Conservation (phyloP, 148 eudicot genomes). For the Chenopodium quinoa region DNA sequence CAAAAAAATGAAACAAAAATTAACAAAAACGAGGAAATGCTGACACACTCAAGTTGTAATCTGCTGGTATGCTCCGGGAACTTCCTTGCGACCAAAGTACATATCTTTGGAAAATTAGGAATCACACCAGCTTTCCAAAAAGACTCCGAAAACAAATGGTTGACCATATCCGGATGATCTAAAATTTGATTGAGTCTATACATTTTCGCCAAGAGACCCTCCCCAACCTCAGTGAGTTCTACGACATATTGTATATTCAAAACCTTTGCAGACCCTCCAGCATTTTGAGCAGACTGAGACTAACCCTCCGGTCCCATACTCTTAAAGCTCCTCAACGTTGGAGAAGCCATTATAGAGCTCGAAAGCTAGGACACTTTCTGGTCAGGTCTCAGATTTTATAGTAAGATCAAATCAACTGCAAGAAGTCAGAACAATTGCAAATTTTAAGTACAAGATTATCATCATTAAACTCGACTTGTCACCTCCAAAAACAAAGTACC, state of each 20-base stretch:
- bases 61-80: constrained; percentile 96
- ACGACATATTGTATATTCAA: constrained; percentile 88
- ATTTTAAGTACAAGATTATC: background rate
- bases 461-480: background rate
- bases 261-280: constrained; percentile 64
- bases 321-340: constrained; percentile 41
- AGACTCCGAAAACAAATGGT: constrained; percentile 69
- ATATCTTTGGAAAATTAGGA: constrained; percentile 83
- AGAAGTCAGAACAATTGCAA: background rate
- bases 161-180: constrained; percentile 80
- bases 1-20: constrained; percentile 3
- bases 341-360: constrained; percentile 28
- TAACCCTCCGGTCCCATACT: constrained; percentile 55
- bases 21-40: constrained; percentile 15
- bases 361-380: background rate
- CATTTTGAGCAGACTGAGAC: constrained; percentile 32
- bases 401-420: background rate
- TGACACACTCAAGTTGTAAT: constrained; percentile 87
- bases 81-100: constrained; percentile 74
- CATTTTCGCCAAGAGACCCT: constrained; percentile 96
- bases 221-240: constrained; percentile 91
- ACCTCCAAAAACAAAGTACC: background rate
- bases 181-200: constrained; percentile 83
- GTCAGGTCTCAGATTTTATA: background rate
- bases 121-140: constrained; percentile 92